phyloP scores from a whole-genome alignment of 2,329 filamentous ascomycete genomes.

The Tolypocladium album region DNA sequence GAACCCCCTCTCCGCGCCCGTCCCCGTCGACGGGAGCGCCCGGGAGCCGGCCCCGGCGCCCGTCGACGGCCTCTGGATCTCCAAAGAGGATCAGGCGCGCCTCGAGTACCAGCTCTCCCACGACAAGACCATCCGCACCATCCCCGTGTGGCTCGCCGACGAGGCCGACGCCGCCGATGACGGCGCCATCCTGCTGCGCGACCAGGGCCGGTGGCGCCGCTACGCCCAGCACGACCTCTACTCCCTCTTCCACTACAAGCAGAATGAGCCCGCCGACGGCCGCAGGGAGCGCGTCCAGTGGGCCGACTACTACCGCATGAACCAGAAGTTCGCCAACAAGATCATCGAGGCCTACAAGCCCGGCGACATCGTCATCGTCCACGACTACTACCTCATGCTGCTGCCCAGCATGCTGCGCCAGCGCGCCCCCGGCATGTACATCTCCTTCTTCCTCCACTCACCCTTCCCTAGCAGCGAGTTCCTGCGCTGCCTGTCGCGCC shows the following conservation, averaged over 20 bases:
- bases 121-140: conserved; percentile 64
- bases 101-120: conserved; percentile 66
- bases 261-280: conserved; percentile 81
- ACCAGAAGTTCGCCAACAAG: conserved; percentile 80
- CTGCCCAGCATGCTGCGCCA: conserved; percentile 83
- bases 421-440: conserved; percentile 77
- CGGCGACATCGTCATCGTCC: conserved; percentile 83
- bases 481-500: conserved; percentile 73
- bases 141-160: conserved; percentile 84
- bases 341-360: conserved; percentile 86
- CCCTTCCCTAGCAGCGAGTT: conserved; percentile 97
- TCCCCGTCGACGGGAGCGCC: conserved; percentile 56
- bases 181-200: conserved; percentile 58
- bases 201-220: conserved; percentile 77
- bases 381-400: conserved; percentile 89
- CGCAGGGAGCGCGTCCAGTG: conserved; percentile 72
- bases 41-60: conserved; percentile 46
- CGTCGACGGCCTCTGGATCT: conserved; percentile 60
- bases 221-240: conserved; percentile 91
- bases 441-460: conserved; percentile 88
- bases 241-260: conserved; percentile 91
- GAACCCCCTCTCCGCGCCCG: conserved; percentile 69
- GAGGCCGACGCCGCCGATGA: conserved; percentile 55
- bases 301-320: conserved; percentile 89
- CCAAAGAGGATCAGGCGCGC: conserved; percentile 55